Percentiles rank a stretch among this genome's conserved stretches.
phyloP scores from a whole-genome alignment of 148 eudicot species.

The Cornus florida region DNA sequence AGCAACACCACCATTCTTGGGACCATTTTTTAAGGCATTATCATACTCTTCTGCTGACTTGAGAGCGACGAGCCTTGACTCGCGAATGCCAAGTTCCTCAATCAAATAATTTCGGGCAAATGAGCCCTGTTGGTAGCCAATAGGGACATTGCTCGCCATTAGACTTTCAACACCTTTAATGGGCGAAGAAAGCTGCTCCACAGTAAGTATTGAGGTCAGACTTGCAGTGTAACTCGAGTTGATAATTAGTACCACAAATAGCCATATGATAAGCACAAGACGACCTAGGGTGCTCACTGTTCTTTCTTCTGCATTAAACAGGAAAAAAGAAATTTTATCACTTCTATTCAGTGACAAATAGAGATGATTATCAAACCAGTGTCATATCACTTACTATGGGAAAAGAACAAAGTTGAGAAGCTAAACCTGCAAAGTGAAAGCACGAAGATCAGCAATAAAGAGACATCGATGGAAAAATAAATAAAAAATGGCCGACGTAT shows the following conservation, averaged over 20 bases:
- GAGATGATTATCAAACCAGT: constrained; percentile 1
- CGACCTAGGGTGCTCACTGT: constrained; percentile 68
- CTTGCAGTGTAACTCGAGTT: constrained; percentile 80
- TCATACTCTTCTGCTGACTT: constrained; percentile 41
- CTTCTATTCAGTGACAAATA: not conserved
- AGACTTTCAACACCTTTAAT: constrained; percentile 61
- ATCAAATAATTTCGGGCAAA: constrained; percentile 54
- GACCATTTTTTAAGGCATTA: constrained; percentile 49
- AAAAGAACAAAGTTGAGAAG: constrained; percentile 66
- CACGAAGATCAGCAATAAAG: not conserved
- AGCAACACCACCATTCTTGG: constrained; percentile 69
- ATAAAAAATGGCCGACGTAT: too few species aligned
- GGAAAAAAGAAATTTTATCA: not conserved
- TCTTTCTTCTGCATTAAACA: constrained; percentile 49
- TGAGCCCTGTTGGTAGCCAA: constrained; percentile 70
- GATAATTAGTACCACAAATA: constrained; percentile 67
- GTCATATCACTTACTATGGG: constrained; percentile 58
- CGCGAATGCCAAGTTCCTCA: constrained; percentile 39
- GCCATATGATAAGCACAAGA: constrained; percentile 61
- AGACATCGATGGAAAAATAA: not conserved
- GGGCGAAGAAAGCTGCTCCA: constrained; percentile 59
- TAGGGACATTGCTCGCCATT: constrained; percentile 39
- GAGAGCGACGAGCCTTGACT: constrained; percentile 56
- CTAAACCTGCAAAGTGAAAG: constrained; percentile 68
- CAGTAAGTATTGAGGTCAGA: constrained; percentile 74